A percentile compares a stretch with the other conserved stretches of the same genome.
Evolutionary conservation across 768 basidiomycete species (phyloP).

Genomic region (Pleurotus cornucopiae): DNA sequence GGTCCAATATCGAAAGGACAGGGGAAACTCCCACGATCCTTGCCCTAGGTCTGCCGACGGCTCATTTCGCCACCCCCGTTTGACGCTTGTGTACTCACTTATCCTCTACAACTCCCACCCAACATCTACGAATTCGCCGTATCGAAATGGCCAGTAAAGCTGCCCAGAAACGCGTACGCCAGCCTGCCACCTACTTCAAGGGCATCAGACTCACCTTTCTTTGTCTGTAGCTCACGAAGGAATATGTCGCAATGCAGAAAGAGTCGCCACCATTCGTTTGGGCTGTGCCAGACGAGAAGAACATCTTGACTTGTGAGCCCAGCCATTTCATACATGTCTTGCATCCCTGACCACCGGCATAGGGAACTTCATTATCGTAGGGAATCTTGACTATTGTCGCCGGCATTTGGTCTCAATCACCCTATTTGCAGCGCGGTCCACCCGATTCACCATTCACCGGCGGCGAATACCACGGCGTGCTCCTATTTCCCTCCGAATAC

Average conservation of each 20-base stretch:
- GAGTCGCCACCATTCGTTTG: slow-evolving; percentile 95
- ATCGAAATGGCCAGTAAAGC: slow-evolving; percentile 76
- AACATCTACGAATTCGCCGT: not conserved
- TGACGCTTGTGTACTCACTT: not conserved
- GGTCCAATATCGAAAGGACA: not conserved
- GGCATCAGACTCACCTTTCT: slow-evolving; percentile 1
- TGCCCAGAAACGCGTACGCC: slow-evolving; percentile 74
- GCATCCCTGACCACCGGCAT: slow-evolving; percentile 6
- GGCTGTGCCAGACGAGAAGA: slow-evolving; percentile 96
- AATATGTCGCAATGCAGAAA: slow-evolving; percentile 88
- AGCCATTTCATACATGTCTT: not conserved
- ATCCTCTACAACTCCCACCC: not conserved
- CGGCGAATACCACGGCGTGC: slow-evolving; percentile 92
- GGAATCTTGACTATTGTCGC: slow-evolving; percentile 19
- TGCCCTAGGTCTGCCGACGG: not conserved
- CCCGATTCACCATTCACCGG: slow-evolving; percentile 88
- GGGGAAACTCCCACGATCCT: slow-evolving; percentile 1
- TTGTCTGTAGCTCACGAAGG: slow-evolving; percentile 64
- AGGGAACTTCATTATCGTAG: slow-evolving; percentile 96
- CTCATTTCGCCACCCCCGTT: not conserved
- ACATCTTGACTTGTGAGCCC: slow-evolving; percentile 86
- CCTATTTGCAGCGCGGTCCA: slow-evolving; percentile 71
- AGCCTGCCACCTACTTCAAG: slow-evolving; percentile 1
- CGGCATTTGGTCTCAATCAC: slow-evolving; percentile 9
- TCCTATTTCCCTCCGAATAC: slow-evolving; percentile 92